phyloP scores from a whole-genome alignment of 192 early-diverging fungal species.

The Martensiomyces pterosporus region DNA sequence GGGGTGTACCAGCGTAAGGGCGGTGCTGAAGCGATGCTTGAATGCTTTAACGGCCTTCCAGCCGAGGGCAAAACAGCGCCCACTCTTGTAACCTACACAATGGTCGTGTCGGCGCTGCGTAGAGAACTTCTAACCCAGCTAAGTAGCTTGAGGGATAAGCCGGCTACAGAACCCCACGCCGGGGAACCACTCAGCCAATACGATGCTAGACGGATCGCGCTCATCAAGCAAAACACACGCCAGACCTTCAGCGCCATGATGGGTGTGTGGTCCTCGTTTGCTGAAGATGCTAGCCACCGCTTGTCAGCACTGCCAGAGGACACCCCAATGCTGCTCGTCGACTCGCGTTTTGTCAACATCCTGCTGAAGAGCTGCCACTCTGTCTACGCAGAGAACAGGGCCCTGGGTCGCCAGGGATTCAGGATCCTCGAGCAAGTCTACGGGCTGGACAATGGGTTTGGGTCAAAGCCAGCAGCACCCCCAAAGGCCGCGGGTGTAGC shows the following conservation, averaged over 20 bases:
- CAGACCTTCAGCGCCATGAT: constrained; percentile 18
- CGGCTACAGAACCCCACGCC: neutral
- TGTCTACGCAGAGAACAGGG: constrained; percentile 23
- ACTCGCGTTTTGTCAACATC: constrained; percentile 23
- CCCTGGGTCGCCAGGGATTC: constrained; percentile 36
- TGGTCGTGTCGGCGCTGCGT: constrained; percentile 28
- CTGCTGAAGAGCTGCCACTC: constrained; percentile 39
- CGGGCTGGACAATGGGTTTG: constrained; percentile 14
- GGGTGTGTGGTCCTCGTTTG: constrained; percentile 19
- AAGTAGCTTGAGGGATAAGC: constrained; percentile 8
- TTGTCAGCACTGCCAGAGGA: constrained; percentile 1
- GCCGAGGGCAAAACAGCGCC: constrained; percentile 23
- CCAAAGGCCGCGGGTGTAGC: neutral
- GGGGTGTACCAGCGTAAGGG: constrained; percentile 42
- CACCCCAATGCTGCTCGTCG: constrained; percentile 18
- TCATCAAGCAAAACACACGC: constrained; percentile 19
- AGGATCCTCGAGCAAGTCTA: constrained; percentile 29
- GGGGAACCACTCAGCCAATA: neutral
- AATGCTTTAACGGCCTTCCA: constrained; percentile 24
- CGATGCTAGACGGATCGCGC: constrained; percentile 5
- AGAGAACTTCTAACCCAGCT: constrained; percentile 21
- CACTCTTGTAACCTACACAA: constrained; percentile 39
- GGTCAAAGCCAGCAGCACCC: neutral
- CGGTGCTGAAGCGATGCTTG: constrained; percentile 11
- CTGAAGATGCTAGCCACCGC: constrained; percentile 23